A percentile compares a stretch with the other conserved stretches of the same genome.
phyloP scores from a whole-genome alignment of 2,329 filamentous ascomycete species.

The Xylariaceae sp. region DNA sequence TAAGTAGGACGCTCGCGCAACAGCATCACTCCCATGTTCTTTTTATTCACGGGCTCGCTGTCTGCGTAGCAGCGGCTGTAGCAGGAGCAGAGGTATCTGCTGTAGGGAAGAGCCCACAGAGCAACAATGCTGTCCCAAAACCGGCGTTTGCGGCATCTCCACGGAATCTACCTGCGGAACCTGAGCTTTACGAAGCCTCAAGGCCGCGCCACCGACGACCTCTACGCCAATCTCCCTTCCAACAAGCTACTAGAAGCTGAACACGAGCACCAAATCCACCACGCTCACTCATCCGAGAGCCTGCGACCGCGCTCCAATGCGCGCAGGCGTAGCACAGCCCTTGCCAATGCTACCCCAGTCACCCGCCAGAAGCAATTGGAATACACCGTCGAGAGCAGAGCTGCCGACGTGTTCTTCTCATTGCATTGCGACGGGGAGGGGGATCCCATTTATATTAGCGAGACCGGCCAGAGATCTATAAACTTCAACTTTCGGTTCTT shows the following conservation, averaged over 20 bases:
- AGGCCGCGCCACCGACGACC: constrained; percentile 70
- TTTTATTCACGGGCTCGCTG: constrained; percentile 25
- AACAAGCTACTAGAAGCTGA: constrained; percentile 54
- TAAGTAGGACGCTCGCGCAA: neutral
- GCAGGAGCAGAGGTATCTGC: constrained; percentile 24
- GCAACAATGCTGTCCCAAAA: constrained; percentile 61
- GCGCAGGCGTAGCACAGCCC: constrained; percentile 48
- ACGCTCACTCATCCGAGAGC: constrained; percentile 53
- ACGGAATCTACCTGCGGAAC: constrained; percentile 83
- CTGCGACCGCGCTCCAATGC: constrained; percentile 38
- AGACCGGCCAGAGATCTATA: constrained; percentile 72
- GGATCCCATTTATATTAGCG: constrained; percentile 86
- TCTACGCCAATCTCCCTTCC: constrained; percentile 66
- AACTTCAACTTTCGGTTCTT: constrained; percentile 90
- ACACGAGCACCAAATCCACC: constrained; percentile 43
- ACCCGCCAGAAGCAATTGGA: constrained; percentile 72
- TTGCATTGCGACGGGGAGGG: constrained; percentile 63
- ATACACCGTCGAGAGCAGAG: constrained; percentile 62
- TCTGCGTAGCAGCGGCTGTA: constrained; percentile 30
- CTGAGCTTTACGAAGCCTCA: constrained; percentile 61
- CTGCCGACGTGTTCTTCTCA: constrained; percentile 88
- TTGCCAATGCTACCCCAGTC: constrained; percentile 44
- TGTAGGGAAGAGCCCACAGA: neutral
- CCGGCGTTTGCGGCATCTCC: constrained; percentile 80
- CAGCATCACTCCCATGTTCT: constrained; percentile 17